Evolutionary conservation across 495 filamentous ascomycete species (phyloP).

Genomic region (Tetracladium marchalianum): DNA sequence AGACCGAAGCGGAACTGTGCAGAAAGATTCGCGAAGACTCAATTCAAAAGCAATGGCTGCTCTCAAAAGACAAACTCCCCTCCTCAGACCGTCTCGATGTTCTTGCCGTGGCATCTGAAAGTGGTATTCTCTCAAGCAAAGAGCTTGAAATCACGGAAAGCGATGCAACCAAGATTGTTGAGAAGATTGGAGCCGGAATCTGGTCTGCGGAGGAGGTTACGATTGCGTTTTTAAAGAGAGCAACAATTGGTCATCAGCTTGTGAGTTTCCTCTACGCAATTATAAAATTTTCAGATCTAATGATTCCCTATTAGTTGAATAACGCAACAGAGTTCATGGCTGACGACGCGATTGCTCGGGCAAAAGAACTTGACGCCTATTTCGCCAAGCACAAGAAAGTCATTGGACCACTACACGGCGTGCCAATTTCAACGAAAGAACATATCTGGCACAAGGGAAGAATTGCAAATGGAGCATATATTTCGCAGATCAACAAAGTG

Average conservation of each 20-base stretch:
- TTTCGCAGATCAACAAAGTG: conserved; percentile 18
- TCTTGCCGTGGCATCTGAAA: not conserved
- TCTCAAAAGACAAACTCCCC: conserved; percentile 3
- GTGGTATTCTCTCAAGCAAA: conserved; percentile 12
- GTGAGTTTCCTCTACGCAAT: conserved; percentile 49
- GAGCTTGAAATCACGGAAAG: conserved; percentile 42
- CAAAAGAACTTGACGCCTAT: conserved; percentile 39
- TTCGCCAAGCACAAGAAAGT: conserved; percentile 31
- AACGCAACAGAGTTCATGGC: conserved; percentile 49
- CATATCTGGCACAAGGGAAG: conserved; percentile 25
- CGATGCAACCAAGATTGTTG: conserved; percentile 31
- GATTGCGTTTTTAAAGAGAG: conserved; percentile 32
- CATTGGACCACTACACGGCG: conserved; percentile 45
- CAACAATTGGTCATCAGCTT: conserved; percentile 48
- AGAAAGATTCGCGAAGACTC: conserved; percentile 5
- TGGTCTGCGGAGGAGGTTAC: conserved; percentile 31
- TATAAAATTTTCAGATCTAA: conserved; percentile 57
- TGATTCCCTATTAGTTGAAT: conserved; percentile 18
- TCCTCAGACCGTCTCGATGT: conserved; percentile 3
- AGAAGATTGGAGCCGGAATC: conserved; percentile 22
- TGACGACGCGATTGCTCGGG: conserved; percentile 35
- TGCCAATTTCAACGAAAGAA: conserved; percentile 47
- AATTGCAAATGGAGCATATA: conserved; percentile 11
- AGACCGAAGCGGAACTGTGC: conserved; percentile 2
- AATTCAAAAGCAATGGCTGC: conserved; percentile 35